A percentile compares a stretch with the other conserved stretches of the same genome.
Conservation (phyloP, 2,329 filamentous ascomycete genomes). For the Xylaria sp. region DNA sequence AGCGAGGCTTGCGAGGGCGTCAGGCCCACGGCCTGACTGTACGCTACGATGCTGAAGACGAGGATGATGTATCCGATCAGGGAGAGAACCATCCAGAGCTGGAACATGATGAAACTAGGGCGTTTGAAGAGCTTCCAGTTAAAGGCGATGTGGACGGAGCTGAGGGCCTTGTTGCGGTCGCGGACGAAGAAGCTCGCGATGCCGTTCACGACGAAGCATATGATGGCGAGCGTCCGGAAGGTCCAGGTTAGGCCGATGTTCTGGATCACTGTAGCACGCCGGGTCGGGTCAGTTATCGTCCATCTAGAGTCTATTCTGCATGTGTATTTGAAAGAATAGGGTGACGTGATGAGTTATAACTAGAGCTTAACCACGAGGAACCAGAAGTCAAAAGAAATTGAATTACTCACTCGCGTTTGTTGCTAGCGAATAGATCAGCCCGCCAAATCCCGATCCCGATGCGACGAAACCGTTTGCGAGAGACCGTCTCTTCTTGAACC, state of each 20-base stretch:
- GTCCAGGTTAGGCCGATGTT: slow-evolving; percentile 71
- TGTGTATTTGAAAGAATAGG: not conserved
- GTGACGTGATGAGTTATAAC: not conserved
- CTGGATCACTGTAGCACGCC: slow-evolving; percentile 60
- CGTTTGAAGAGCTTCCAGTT: slow-evolving; percentile 70
- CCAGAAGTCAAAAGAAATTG: too few relatives aligned
- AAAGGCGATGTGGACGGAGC: slow-evolving; percentile 73
- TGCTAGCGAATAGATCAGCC: slow-evolving; percentile 73
- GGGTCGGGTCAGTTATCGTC: not conserved
- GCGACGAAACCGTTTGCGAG: slow-evolving; percentile 76
- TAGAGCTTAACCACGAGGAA: not conserved
- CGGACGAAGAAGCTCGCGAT: slow-evolving; percentile 70
- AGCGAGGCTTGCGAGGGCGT: slow-evolving; percentile 73
- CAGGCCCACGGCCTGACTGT: slow-evolving; percentile 74
- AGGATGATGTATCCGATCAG: slow-evolving; percentile 80
- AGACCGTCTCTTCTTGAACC: slow-evolving; percentile 75
- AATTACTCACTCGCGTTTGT: slow-evolving; percentile 63
- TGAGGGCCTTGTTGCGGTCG: slow-evolving; percentile 77
- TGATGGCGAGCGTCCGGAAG: slow-evolving; percentile 56
- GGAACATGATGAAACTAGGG: slow-evolving; percentile 70
- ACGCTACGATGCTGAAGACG: slow-evolving; percentile 80
- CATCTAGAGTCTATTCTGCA: not conserved
- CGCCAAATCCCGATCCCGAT: slow-evolving; percentile 79
- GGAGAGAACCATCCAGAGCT: slow-evolving; percentile 75
- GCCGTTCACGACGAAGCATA: slow-evolving; percentile 61